Percentiles rank a stretch among this genome's conserved stretches.
These are phyloP conservation scores for Akanthomyces muscarius DNA, from an alignment of 2,329 filamentous ascomycete genomes.

Conservation along the genomic window DNA sequence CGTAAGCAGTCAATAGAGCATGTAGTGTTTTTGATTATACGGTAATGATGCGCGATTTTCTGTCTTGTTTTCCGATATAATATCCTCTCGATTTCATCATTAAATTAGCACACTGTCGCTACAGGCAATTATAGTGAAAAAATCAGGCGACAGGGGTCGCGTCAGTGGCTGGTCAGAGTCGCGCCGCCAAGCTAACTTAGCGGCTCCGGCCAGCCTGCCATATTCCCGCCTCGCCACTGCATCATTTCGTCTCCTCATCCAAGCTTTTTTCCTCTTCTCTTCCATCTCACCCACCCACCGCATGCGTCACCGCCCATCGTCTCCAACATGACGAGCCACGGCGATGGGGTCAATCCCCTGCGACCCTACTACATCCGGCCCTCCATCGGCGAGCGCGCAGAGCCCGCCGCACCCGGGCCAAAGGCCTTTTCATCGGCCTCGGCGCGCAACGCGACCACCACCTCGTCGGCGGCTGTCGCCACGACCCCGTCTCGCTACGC, in stretches of 20 bases:
- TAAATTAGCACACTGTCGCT: not conserved
- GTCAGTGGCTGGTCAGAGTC: constrained; percentile 3
- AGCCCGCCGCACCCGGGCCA: constrained; percentile 34
- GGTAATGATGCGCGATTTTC: too few species aligned
- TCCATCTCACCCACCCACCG: constrained; percentile 20
- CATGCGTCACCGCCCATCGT: constrained; percentile 22
- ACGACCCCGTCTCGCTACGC: constrained; percentile 42
- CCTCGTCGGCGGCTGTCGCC: constrained; percentile 25
- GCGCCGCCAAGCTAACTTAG: not conserved
- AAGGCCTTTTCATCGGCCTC: constrained; percentile 44
- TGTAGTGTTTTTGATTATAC: too few species aligned
- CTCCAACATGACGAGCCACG: constrained; percentile 41
- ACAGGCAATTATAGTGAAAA: not conserved
- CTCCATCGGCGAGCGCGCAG: constrained; percentile 46
- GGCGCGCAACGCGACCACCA: constrained; percentile 36
- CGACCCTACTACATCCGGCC: constrained; percentile 67
- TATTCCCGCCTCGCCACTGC: constrained; percentile 6
- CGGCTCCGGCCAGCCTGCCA: constrained; percentile 1
- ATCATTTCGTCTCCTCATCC: constrained; percentile 9
- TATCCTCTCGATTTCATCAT: not conserved
- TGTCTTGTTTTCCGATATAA: too few species aligned
- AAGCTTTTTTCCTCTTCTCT: not conserved
- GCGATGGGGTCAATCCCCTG: constrained; percentile 57
- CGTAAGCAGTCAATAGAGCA: too few species aligned
- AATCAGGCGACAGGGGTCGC: constrained; percentile 1